Evolutionary conservation across 2,329 filamentous ascomycete species (phyloP).

Genomic region (Colletotrichum incanum): DNA sequence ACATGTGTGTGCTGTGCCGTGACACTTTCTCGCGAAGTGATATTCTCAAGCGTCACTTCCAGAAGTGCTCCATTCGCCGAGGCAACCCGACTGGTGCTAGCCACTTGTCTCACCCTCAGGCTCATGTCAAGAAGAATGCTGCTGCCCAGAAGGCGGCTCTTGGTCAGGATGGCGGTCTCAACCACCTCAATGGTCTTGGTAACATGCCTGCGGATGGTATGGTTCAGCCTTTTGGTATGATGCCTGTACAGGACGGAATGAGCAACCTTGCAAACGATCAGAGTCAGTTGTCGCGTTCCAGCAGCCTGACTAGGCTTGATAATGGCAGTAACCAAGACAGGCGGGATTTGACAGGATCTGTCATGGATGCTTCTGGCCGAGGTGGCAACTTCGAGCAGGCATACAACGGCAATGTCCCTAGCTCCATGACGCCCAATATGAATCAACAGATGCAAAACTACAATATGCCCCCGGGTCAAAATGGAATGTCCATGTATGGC

Average conservation of each 20-base stretch:
- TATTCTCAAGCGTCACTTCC: conserved; percentile 98
- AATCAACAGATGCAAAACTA: conserved; percentile 76
- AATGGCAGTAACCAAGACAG: conserved; percentile 71
- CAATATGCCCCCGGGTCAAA: conserved; percentile 75
- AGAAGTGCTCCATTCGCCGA: conserved; percentile 97
- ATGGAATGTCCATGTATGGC: conserved; percentile 76
- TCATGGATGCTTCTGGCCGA: conserved; percentile 64
- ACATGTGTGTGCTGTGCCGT: conserved; percentile 97
- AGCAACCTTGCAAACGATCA: conserved; percentile 73
- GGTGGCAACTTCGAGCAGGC: conserved; percentile 64
- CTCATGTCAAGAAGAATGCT: conserved; percentile 86
- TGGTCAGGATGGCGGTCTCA: conserved; percentile 68
- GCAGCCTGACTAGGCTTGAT: conserved; percentile 72
- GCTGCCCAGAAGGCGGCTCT: conserved; percentile 71
- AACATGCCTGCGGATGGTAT: conserved; percentile 72
- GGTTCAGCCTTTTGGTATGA: conserved; percentile 69
- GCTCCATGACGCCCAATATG: conserved; percentile 74
- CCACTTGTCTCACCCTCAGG: conserved; percentile 93
- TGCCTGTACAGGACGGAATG: conserved; percentile 72
- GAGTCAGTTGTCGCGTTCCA: conserved; percentile 73
- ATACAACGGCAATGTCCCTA: conserved; percentile 72
- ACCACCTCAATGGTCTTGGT: conserved; percentile 74
- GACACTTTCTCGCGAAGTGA: conserved; percentile 98
- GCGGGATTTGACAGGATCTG: conserved; percentile 69
- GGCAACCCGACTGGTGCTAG: conserved; percentile 96